These are phyloP conservation scores for Talaromyces islandicus DNA, from an alignment of 2,329 filamentous ascomycete genomes.

Conservation along the genomic window DNA sequence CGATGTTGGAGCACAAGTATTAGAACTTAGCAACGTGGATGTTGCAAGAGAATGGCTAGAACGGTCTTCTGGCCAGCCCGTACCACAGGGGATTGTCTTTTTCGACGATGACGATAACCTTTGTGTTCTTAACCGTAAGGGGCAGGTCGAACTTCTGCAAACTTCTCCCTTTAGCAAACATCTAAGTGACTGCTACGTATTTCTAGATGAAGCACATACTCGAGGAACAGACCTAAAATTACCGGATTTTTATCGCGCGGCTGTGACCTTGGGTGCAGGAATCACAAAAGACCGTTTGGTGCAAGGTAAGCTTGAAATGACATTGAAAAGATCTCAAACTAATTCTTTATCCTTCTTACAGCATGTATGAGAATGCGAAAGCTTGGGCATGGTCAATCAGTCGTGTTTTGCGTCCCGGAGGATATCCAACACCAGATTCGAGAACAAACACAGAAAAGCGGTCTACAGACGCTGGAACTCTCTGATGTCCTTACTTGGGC, in stretches of 20 bases:
- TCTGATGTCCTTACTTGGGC: conserved; percentile 55
- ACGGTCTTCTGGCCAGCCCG: conserved; percentile 8
- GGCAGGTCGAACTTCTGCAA: conserved; percentile 35
- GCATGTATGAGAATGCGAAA: conserved; percentile 69
- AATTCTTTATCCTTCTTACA: conserved; percentile 17
- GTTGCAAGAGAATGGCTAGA: conserved; percentile 52
- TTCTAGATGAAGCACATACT: conserved; percentile 65
- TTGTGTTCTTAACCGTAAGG: conserved; percentile 23
- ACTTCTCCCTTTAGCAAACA: conserved; percentile 54
- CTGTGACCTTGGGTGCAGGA: conserved; percentile 59
- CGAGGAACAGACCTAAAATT: conserved; percentile 63
- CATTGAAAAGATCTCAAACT: background rate
- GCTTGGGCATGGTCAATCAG: conserved; percentile 60
- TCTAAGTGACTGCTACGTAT: conserved; percentile 57
- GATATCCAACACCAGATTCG: conserved; percentile 55
- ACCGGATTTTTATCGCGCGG: conserved; percentile 54
- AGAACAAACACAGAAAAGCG: conserved; percentile 8
- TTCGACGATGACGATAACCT: conserved; percentile 37
- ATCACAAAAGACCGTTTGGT: conserved; percentile 64
- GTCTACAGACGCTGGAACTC: conserved; percentile 36
- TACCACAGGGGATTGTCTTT: conserved; percentile 48
- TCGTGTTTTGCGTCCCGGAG: conserved; percentile 54
- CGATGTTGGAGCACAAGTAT: conserved; percentile 64
- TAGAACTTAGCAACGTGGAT: conserved; percentile 55
- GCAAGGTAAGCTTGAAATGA: conserved; percentile 49